These are phyloP conservation scores for Colletotrichum somersetense DNA, from an alignment of 2,329 filamentous ascomycete genomes.

Conservation along the genomic window DNA sequence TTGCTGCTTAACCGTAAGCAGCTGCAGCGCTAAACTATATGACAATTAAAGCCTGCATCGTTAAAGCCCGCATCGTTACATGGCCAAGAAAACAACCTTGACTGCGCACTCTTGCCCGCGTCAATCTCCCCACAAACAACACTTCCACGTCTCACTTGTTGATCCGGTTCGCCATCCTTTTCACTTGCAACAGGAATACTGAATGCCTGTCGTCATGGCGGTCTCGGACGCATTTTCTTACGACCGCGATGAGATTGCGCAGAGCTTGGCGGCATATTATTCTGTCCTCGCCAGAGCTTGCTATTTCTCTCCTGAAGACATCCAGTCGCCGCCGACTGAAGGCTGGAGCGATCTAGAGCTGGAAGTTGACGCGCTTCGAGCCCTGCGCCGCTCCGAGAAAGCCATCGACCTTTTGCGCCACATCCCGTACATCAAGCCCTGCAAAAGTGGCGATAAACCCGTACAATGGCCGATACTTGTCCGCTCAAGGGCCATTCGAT, in stretches of 20 bases:
- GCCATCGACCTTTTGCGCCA: conserved; percentile 28
- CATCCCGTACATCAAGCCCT: conserved; percentile 26
- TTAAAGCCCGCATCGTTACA: conserved; percentile 12
- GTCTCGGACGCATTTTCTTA: neutral
- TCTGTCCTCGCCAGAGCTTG: conserved; percentile 10
- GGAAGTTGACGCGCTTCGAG: conserved; percentile 27
- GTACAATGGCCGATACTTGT: conserved; percentile 18
- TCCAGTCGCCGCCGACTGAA: conserved; percentile 18
- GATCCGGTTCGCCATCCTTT: conserved; percentile 10
- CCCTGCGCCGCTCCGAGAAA: conserved; percentile 19
- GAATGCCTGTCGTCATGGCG: conserved; percentile 7
- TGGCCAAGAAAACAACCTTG: conserved; percentile 11
- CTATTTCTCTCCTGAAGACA: conserved; percentile 22
- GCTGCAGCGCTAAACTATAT: conserved; percentile 4
- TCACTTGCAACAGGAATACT: conserved; percentile 3
- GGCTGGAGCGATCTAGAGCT: conserved; percentile 28
- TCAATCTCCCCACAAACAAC: conserved; percentile 10
- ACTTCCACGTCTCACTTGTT: conserved; percentile 7
- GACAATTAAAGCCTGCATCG: conserved; percentile 1
- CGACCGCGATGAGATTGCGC: conserved; percentile 11
- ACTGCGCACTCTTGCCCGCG: conserved; percentile 9
- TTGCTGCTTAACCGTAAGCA: too few relatives aligned
- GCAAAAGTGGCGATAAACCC: neutral
- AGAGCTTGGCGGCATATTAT: conserved; percentile 13
- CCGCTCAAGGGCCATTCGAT: conserved; percentile 14